phyloP scores from a whole-genome alignment of 2,329 filamentous ascomycete species.

The Bipolaris victoriae region DNA sequence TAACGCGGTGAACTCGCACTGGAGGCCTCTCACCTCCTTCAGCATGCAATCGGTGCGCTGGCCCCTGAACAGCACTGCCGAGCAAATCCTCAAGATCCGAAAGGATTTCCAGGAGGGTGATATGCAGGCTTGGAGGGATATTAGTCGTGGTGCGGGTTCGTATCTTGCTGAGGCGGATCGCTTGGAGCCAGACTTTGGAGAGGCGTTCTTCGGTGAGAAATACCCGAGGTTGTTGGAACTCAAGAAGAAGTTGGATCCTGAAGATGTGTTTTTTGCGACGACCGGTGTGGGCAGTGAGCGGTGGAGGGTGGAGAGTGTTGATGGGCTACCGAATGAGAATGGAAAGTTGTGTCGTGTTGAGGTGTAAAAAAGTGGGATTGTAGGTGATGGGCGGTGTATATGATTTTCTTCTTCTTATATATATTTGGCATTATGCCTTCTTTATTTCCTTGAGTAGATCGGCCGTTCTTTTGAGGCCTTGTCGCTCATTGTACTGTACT shows the following conservation, averaged over 20 bases:
- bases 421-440: not conserved
- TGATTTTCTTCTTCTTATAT: not conserved
- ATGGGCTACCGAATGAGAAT: conserved; percentile 45
- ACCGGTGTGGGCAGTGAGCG: conserved; percentile 44
- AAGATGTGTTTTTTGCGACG: conserved; percentile 44
- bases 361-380: not conserved
- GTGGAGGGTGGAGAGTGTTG: conserved; percentile 44
- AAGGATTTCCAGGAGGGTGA: conserved; percentile 36
- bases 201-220: conserved; percentile 42
- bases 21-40: conserved; percentile 35
- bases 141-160: conserved; percentile 36
- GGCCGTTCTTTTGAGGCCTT: too few relatives aligned
- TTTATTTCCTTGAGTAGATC: not conserved
- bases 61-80: conserved; percentile 38
- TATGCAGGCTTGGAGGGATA: conserved; percentile 43
- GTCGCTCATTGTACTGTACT: too few relatives aligned
- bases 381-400: not conserved
- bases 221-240: conserved; percentile 39
- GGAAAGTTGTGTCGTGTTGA: conserved; percentile 43
- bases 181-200: conserved; percentile 41
- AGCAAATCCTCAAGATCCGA: conserved; percentile 32
- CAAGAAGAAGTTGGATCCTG: conserved; percentile 44
- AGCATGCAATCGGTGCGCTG: conserved; percentile 43
- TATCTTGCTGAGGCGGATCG: conserved; percentile 44
- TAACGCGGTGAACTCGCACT: conserved; percentile 42